Evolutionary conservation across 2,329 filamentous ascomycete genomes (phyloP), one percentile per base, ranked within the genome.

Genomic region (Fusarium oxysporum): DNA sequence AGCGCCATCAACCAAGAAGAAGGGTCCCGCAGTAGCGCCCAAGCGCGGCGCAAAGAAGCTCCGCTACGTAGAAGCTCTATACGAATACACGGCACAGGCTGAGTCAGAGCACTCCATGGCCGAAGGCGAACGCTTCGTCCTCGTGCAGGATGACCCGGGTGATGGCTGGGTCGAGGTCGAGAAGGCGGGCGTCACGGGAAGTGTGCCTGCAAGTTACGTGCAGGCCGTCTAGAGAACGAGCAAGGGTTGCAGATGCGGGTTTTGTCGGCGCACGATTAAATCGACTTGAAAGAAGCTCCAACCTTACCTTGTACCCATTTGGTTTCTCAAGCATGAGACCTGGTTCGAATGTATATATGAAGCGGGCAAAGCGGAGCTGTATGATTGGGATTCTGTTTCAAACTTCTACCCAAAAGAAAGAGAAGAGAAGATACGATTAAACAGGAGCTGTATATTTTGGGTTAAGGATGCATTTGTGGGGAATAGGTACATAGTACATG

Each of bases 141-240:
- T 99, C 37, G 91, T 98, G 69, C 95, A 92, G 77, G 91, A 93
- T 63, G 96, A 98, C 79, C 89, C 91, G 0, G 96, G 96, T 3
- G 96, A 98, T 84, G 96, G 96, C 1, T 99, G 96, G 96, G 94
- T 92, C 33, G 96, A 98, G 84, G 96, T 99, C 23, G 96, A 98
- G 85, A 95, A 94, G 82, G 95, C 94, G 23, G 95, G 95, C 3
- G 86, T 91, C 44, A 94, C 92, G 54, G 95, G 91, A 79, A 97
- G 95, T 81, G 96, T 99, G 60, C 96, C 96, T 50, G 95, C 95
- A 41, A 97, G 94, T 81, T 99, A 98, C 85, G 89, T 98, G 67
- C 92, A 95, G 82, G 89, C 92, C 78, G 90, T 93, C 56, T 92
- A 85, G 82, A 77, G 48, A 67, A 70, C 62, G 37, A 53, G 59